Conservation (phyloP, 2,329 filamentous ascomycete species). For the Fonsecaea nubica region DNA sequence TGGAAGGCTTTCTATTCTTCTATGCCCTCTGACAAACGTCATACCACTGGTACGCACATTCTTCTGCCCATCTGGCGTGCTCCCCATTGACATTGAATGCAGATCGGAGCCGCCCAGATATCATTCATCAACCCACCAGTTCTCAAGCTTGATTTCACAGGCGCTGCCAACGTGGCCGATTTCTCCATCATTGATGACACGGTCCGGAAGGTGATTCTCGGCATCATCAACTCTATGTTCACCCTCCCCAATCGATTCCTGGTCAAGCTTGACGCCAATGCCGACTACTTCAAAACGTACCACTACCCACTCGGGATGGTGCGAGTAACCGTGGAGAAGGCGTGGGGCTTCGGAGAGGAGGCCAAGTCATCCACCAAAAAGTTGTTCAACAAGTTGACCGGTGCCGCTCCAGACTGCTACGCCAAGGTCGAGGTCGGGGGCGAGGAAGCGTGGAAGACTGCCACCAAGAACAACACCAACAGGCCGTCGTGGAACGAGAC, state of each 20-base stretch:
- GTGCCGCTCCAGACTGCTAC: conserved; percentile 35
- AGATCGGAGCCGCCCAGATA: conserved; percentile 36
- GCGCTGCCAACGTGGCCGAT: conserved; percentile 35
- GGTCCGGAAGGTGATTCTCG: conserved; percentile 33
- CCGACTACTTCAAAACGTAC: conserved; percentile 44
- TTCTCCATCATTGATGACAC: conserved; percentile 35
- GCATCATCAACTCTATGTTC: conserved; percentile 38
- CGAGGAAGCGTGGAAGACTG: conserved; percentile 30
- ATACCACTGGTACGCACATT: conserved; percentile 32
- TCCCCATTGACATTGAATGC: conserved; percentile 19
- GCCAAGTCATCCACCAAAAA: conserved; percentile 31
- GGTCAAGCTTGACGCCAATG: conserved; percentile 46
- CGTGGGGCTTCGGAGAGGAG: conserved; percentile 34
- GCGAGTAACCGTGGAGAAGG: conserved; percentile 35
- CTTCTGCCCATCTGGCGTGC: conserved; percentile 10
- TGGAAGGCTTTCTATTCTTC: conserved; percentile 34
- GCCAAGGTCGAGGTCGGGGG: conserved; percentile 35
- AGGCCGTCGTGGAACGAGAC: conserved; percentile 36
- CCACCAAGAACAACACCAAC: conserved; percentile 36
- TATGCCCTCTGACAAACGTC: conserved; percentile 35
- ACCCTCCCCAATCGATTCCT: conserved; percentile 36
- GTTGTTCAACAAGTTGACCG: conserved; percentile 35
- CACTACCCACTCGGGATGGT: conserved; percentile 35
- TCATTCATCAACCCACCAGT: conserved; percentile 36
- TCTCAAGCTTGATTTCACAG: conserved; percentile 36